These are phyloP conservation scores for Ceratocystis lukuohia DNA, from an alignment of 2,329 filamentous ascomycete genomes.

Conservation along the genomic window DNA sequence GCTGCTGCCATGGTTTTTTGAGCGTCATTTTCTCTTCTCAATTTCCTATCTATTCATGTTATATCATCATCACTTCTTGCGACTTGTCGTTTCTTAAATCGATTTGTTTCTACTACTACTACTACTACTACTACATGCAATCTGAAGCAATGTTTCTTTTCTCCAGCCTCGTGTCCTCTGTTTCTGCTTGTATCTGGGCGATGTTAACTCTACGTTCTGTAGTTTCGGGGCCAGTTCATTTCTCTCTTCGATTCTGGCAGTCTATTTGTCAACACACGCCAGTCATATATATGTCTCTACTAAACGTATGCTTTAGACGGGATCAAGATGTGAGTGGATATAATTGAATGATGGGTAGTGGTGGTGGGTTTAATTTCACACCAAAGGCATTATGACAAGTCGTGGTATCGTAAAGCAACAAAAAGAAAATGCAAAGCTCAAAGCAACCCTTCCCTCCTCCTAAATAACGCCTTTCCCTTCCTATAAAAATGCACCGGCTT, in stretches of 20 bases:
- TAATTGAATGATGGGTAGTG: neutral
- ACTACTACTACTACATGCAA: neutral
- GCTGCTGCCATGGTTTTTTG: constrained; percentile 6
- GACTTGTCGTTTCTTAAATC: neutral
- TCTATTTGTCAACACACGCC: too few relatives aligned
- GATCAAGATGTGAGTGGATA: neutral
- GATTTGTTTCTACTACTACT: neutral
- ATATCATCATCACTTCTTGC: neutral
- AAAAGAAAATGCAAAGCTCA: neutral
- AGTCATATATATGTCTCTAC: too few relatives aligned
- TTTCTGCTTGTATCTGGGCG: neutral
- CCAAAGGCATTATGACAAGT: neutral
- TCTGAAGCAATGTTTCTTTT: neutral
- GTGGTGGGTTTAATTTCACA: neutral
- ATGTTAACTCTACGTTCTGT: neutral
- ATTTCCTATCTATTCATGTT: neutral
- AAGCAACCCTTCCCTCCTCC: neutral
- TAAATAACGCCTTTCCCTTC: constrained; percentile 4
- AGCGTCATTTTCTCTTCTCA: neutral
- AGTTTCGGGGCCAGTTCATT: too few relatives aligned
- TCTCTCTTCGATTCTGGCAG: too few relatives aligned
- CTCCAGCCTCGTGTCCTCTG: too few relatives aligned
- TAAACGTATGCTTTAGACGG: too few relatives aligned
- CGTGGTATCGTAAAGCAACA: constrained; percentile 17
- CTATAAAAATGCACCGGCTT: constrained; percentile 5